Evolutionary conservation across 2,329 filamentous ascomycete genomes (phyloP).

Genomic region (Colletotrichum noveboracense): DNA sequence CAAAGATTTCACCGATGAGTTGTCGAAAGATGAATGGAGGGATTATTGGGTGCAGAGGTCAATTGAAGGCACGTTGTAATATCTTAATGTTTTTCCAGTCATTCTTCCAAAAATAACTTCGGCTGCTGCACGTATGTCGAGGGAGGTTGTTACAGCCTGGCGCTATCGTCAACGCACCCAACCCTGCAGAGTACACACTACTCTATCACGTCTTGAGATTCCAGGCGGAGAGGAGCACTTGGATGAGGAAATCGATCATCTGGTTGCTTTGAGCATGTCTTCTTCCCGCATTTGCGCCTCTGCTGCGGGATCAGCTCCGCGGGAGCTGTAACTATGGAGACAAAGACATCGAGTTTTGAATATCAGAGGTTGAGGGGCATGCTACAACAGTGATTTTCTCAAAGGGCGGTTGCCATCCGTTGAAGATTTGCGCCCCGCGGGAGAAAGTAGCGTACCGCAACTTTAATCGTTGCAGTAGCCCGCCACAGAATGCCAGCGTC

Average conservation of each 20-base stretch:
- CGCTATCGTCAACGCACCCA: not conserved
- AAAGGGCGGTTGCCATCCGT: not conserved
- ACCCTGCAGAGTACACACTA: not conserved
- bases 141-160: not conserved
- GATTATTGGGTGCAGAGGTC: not conserved
- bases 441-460: not conserved
- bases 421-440: not conserved
- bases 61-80: not conserved
- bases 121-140: not conserved
- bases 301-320: not conserved
- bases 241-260: not conserved
- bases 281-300: not conserved
- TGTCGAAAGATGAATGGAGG: not conserved
- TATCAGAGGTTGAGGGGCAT: not conserved
- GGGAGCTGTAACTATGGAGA: rapidly evolving
- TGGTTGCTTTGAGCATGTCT: not conserved
- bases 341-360: not conserved
- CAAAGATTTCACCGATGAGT: not conserved
- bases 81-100: rapidly evolving
- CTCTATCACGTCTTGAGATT: rapidly evolving
- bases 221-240: not conserved
- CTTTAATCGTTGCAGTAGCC: not conserved
- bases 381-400: not conserved
- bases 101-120: not conserved
- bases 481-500: not conserved